phyloP scores from a whole-genome alignment of 331 rosid genomes.

The Erythrophleum ivorense region DNA sequence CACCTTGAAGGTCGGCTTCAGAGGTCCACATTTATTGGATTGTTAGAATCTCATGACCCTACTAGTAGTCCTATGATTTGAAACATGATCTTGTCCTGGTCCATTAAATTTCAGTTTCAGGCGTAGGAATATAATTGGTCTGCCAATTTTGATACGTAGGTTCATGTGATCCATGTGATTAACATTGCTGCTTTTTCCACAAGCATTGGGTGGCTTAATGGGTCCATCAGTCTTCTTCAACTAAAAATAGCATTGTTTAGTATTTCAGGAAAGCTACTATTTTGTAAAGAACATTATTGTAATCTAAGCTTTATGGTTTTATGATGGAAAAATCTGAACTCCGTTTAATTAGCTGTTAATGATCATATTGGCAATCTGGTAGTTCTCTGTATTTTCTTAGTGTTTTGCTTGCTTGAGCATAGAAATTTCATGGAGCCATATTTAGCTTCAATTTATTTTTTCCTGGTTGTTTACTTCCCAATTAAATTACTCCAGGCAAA shows the following conservation, averaged over 20 bases:
- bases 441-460: conserved; percentile 32
- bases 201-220: background rate
- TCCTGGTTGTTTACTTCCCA: conserved; percentile 34
- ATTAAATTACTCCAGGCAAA: conserved; percentile 70
- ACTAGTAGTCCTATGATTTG: background rate
- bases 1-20: background rate
- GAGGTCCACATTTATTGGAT: conserved; percentile 2
- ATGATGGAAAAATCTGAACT: background rate
- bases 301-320: background rate
- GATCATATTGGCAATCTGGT: conserved; percentile 11
- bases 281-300: background rate
- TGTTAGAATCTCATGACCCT: conserved; percentile 20
- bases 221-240: background rate
- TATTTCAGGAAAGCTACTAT: background rate
- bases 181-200: background rate
- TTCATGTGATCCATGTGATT: background rate
- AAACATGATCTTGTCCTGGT: conserved; percentile 13
- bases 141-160: background rate
- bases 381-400: conserved; percentile 31
- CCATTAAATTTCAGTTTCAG: background rate
- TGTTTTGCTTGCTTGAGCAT: conserved; percentile 41
- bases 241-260: background rate
- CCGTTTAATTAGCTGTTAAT: background rate
- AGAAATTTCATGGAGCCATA: conserved; percentile 25
- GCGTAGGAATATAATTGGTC: background rate